Evolutionary conservation across 805 yeast species (phyloP).

Genomic region (Hanseniaspora jakobsenii): DNA sequence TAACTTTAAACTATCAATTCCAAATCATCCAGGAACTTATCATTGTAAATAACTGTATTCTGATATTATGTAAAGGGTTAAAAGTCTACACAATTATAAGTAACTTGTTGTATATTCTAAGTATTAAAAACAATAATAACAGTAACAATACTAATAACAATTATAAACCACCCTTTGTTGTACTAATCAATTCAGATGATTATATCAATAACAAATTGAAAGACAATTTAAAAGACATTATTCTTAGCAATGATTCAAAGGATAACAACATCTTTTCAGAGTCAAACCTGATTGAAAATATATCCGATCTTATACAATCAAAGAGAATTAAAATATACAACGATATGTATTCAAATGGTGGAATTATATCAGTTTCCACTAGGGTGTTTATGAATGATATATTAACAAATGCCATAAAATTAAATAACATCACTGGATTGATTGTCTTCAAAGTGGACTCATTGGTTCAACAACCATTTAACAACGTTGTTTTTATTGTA

Average conservation of each 20-base stretch:
- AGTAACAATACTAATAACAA: conserved; percentile 36
- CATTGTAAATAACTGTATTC: conserved; percentile 54
- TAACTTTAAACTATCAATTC: conserved; percentile 54
- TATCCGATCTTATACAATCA: conserved; percentile 36
- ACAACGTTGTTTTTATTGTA: conserved; percentile 71
- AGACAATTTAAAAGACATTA: conserved; percentile 4
- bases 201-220: conserved; percentile 34
- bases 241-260: conserved; percentile 16
- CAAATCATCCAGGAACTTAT: conserved; percentile 62
- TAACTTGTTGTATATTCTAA: conserved; percentile 57
- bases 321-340: conserved; percentile 35
- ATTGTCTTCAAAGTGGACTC: conserved; percentile 72
- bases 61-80: conserved; percentile 74
- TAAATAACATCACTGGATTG: conserved; percentile 65
- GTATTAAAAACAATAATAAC: conserved; percentile 42
- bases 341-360: conserved; percentile 63
- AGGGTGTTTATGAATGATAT: conserved; percentile 77
- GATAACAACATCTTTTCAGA: conserved; percentile 5
- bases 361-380: conserved; percentile 67
- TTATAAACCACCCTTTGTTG: conserved; percentile 53
- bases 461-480: conserved; percentile 42
- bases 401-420: conserved; percentile 55
- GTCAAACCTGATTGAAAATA: conserved; percentile 35
- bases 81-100: conserved; percentile 64
- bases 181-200: conserved; percentile 52